Base-by-base conservation (phyloP, 441 rosid species). In the Jatropha podagrica region DNA sequence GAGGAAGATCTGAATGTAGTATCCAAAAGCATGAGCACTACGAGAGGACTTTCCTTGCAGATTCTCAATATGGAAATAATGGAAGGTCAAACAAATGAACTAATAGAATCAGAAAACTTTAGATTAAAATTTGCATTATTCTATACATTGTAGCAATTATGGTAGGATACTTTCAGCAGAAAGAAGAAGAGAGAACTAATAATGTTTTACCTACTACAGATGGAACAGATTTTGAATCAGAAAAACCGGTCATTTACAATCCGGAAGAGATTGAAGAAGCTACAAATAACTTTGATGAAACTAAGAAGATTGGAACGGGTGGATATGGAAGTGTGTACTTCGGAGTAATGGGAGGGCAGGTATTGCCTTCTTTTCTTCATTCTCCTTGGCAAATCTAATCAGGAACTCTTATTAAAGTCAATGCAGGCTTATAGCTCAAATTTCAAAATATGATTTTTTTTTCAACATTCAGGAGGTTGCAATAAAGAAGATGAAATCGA, bases 401-500 rank as follows among this genome's bases (percentile, higher is more conserved):
- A 17, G 12, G 17, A 60, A 38, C 23, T 32, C 52, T 17, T 12
- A 48, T 3, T 37, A 38, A 38, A 10, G 61, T n/a, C 12, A 74
- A 15, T 72, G 60, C 60, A 61, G 44, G 59, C n/a, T 27, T 67
- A 63, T 44, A 6, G n/a, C 23, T 23, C 23, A 23, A 23, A 23
- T 23, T 58, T 70, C 27, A 54, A 61, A 62, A n/a, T 27, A 23
- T 20, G 9, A 18, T 23, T 20, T 20, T n/a, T n/a, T 27, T 69
- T 60, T 44, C 52, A 44, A 58, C 61, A 60, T 68, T 72, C 72
- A 88, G 91, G 92, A 89, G 81, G 92, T 85, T 73, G 96, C 93
- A 11, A 79, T 88, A 78, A 89, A 89, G 93, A 82, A 88, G 87
- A 91, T 88, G 96, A 83, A 78, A 80, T 89, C 91, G 4, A 91